Evolutionary conservation across 495 filamentous ascomycete species (phyloP), one percentile per base, ranked within the genome.

Genomic region (Penicillium ochrochloron): DNA sequence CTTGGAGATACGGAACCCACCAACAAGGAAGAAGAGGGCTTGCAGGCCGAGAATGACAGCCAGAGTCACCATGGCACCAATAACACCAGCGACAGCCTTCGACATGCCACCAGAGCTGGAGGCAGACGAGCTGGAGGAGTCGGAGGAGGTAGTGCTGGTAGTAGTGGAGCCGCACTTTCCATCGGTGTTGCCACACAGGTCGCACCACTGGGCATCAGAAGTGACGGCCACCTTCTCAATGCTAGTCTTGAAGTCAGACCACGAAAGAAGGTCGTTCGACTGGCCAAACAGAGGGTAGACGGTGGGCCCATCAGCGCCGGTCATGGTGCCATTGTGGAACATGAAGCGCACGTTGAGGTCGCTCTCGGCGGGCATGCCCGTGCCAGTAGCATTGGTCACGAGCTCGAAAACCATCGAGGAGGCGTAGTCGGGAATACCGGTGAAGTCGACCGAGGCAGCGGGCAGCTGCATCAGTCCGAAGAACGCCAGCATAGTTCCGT

Each of bases 51-150:
- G 65, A 12, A 87, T 68, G 0, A 86, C 79, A 11, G 76, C 87
- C 37, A 89, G 73, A 5, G 86, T 88, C 1, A 89, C 85, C 71
- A 88, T 80, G 10, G 86, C 88, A 21, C 87, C 88, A 74, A 89
- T 85, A 0, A 88, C 85, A 44, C 87, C 88, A 9, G 76, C 84
- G 51, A 81, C 80, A 12, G 75, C 73, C 34, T 73, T 76, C 3
- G 80, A 80, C 12, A 83, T 75, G 3, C 77, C 76, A 8, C 70
- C 65, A 11, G 69, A 57, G 44, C 35, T 56, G 46, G 61, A 60
- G 57, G 35, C 51, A 25, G 64, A 52, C 14, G 63, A 55, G 21
- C 55, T 55, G 12, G 58, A 57, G 6, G 69, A 55, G 48, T 63
- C 56, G 21, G 66, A 62, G 57, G 42, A 63, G 34, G 34, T 42